Percentiles rank a stretch among this genome's conserved stretches.
Conservation (phyloP, 768 basidiomycete species). For the Botryobasidium botryosum region DNA sequence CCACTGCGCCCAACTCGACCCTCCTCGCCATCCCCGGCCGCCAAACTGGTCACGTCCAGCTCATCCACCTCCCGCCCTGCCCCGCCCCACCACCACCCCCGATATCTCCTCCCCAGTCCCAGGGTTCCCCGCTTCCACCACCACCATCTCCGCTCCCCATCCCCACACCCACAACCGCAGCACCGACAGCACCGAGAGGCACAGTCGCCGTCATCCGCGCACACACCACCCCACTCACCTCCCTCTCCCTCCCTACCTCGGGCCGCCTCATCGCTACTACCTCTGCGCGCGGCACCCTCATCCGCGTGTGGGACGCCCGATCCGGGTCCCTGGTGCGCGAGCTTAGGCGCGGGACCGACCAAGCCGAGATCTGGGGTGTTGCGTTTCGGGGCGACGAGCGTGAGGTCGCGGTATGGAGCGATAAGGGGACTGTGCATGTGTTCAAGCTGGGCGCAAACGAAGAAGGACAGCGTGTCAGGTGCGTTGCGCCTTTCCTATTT, state of each 20-base stretch:
- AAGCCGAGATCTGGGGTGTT: slow-evolving; percentile 82
- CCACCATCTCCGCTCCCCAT: slow-evolving; percentile 20
- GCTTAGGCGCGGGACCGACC: slow-evolving; percentile 71
- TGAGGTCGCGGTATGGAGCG: slow-evolving; percentile 83
- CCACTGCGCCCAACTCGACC: slow-evolving; percentile 60
- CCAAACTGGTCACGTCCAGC: slow-evolving; percentile 75
- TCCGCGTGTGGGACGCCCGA: slow-evolving; percentile 69
- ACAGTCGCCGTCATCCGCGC: slow-evolving; percentile 70
- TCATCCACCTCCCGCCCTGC: slow-evolving; percentile 74
- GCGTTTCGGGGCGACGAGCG: slow-evolving; percentile 74
- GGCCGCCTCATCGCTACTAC: slow-evolving; percentile 73
- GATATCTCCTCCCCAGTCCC: slow-evolving; percentile 15
- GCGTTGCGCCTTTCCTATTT: not conserved
- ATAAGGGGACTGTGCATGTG: slow-evolving; percentile 87
- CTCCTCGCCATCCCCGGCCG: slow-evolving; percentile 73
- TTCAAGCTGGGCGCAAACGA: slow-evolving; percentile 37
- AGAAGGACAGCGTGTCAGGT: slow-evolving; percentile 4
- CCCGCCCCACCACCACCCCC: slow-evolving; percentile 28
- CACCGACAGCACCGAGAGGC: slow-evolving; percentile 42
- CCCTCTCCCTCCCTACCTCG: slow-evolving; percentile 59
- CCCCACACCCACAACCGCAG: slow-evolving; percentile 23
- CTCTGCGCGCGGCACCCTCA: slow-evolving; percentile 65
- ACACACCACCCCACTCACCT: slow-evolving; percentile 62
- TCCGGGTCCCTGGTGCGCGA: slow-evolving; percentile 63
- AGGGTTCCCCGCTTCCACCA: slow-evolving; percentile 36